Conservation (phyloP, 805 yeast species). For the Lachancea waltii region DNA sequence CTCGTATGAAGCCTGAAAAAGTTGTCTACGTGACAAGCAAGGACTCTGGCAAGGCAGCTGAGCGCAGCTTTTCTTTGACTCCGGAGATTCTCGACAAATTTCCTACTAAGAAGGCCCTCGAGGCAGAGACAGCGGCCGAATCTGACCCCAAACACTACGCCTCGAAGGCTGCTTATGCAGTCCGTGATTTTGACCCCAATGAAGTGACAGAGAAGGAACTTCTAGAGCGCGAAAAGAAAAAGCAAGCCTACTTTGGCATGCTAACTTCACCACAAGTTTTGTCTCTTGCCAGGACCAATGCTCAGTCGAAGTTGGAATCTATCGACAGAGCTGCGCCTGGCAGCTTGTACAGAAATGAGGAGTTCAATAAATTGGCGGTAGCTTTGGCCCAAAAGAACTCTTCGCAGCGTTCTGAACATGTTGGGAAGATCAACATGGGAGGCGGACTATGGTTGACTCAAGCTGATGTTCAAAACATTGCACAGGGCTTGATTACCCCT, state of each 20-base stretch:
- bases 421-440: slow-evolving; percentile 61
- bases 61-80: slow-evolving; percentile 17
- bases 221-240: slow-evolving; percentile 35
- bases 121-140: slow-evolving; percentile 63
- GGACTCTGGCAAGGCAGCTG: slow-evolving; percentile 21
- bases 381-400: slow-evolving; percentile 67
- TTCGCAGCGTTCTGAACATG: slow-evolving; percentile 44
- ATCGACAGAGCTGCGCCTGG: slow-evolving; percentile 40
- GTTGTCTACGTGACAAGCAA: slow-evolving; percentile 15
- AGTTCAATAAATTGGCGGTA: slow-evolving; percentile 65
- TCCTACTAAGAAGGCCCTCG: slow-evolving; percentile 28
- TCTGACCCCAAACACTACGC: slow-evolving; percentile 41
- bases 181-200: slow-evolving; percentile 36
- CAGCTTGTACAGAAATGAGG: slow-evolving; percentile 37
- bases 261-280: slow-evolving; percentile 37
- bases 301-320: slow-evolving; percentile 36
- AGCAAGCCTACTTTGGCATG: slow-evolving; percentile 27
- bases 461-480: slow-evolving; percentile 72
- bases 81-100: slow-evolving; percentile 19
- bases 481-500: slow-evolving; percentile 74
- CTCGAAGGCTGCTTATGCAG: slow-evolving; percentile 36
- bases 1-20: slow-evolving; percentile 11
- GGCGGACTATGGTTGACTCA: slow-evolving; percentile 78
- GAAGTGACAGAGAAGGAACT: slow-evolving; percentile 36
- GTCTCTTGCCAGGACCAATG: slow-evolving; percentile 47